Evolutionary conservation across 2,329 filamentous ascomycete genomes (phyloP), one percentile per base, ranked within the genome.

Genomic region (Furcasterigmium furcatum): DNA sequence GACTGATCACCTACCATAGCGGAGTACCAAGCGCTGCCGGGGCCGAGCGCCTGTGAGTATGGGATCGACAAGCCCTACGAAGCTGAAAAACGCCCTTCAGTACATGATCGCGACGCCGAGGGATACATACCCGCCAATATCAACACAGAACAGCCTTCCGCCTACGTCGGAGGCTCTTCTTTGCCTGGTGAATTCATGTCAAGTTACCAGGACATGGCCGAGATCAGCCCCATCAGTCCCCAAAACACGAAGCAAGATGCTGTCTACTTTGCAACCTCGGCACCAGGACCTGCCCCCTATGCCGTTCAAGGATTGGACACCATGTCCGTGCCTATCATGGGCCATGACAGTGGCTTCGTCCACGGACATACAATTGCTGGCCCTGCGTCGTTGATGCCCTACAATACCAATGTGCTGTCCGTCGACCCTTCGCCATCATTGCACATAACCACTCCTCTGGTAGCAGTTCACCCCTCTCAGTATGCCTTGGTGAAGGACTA

Each of bases 201-300:
- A 30, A 58, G 50, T 46, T 72, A 68, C 43, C 63, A 65, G 19
- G 55, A 61, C 46, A 46, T 72, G 35, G 68, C 67, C 49, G 63
- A 65, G 39, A 60, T 49, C 9, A 58, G 55, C 35, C 52, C 55
- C 21, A 55, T 58, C 49, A 45, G 46, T 18, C 48, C 57, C 35
- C 61, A 63, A 36, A 59, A 54, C 41, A 62, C 62, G 18, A 62
- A 57, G 27, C 53, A 58, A 40, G 68, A 73, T 45, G 59, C 55
- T 35, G 67, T 72, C 68, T 58, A 68, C n/a, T 73, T 73, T n/a
- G n/a, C n/a, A n/a, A n/a, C n/a, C 48, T 63, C 64, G 9, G 52
- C 48, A 5, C 45, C 34, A 36, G 34, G 6, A 14, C n/a, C 16
- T 36, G n/a, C 12, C 16, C 16, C 34, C 34, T 10, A 36, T 19